Conservation (phyloP, 305 asterid species). For the Solanum hybrid region DNA sequence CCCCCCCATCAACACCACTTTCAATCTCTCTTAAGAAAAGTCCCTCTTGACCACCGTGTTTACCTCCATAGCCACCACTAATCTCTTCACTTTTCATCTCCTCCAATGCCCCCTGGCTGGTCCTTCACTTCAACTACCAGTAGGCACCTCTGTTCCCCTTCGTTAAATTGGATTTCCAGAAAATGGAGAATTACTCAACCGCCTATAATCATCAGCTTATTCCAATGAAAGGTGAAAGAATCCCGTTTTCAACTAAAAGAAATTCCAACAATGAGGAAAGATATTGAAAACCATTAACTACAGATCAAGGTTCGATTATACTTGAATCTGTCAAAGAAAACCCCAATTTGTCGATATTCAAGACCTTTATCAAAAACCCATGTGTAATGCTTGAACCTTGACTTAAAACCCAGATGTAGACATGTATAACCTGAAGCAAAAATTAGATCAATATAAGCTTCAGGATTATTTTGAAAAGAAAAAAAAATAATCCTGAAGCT, state of each 20-base stretch:
- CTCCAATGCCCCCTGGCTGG: not conserved
- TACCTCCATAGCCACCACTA: not conserved
- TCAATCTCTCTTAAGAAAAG: not conserved
- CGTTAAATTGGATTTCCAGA: not conserved
- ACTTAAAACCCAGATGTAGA: constrained; percentile 22
- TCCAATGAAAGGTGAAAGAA: not conserved
- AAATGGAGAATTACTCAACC: not conserved
- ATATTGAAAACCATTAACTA: not conserved
- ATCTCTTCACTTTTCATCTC: not conserved
- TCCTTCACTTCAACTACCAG: not conserved
- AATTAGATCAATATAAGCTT: not conserved
- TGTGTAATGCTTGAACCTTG: not conserved
- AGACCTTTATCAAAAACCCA: not conserved
- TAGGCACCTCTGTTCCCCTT: not conserved
- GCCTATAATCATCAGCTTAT: not conserved
- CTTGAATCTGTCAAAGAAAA: not conserved
- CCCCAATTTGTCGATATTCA: not conserved
- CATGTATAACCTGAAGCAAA: constrained; percentile 17
- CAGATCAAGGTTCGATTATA: not conserved
- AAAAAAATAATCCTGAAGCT: too few relatives aligned
- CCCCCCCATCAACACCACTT: not conserved
- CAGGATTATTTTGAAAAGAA: too few relatives aligned
- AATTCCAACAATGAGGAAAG: not conserved
- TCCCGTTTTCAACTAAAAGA: not conserved
- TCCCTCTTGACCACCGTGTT: not conserved